A percentile compares a stretch with the other conserved stretches of the same genome.
phyloP scores from a whole-genome alignment of 2,329 filamentous ascomycete species.

The Helotiales sp. region DNA sequence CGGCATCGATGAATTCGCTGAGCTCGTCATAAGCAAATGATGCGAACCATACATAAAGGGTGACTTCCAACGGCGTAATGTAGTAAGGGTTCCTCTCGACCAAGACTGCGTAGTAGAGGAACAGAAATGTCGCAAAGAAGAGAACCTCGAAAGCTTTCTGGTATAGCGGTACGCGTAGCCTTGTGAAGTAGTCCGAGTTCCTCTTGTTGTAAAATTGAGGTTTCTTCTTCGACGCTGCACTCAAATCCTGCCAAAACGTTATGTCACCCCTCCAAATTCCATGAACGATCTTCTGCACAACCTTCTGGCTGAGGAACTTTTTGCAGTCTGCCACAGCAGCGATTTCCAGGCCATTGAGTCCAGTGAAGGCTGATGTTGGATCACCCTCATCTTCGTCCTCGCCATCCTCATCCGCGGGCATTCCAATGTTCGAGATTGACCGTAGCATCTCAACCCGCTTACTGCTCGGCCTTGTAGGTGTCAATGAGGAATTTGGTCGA shows the following conservation, averaged over 20 bases:
- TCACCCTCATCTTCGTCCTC: constrained; percentile 51
- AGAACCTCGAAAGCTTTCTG: constrained; percentile 81
- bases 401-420: constrained; percentile 41
- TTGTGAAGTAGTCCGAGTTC: constrained; percentile 71
- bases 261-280: constrained; percentile 87
- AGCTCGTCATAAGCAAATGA: constrained; percentile 88
- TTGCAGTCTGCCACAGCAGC: constrained; percentile 80
- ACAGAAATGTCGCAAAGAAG: constrained; percentile 76
- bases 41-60: constrained; percentile 83
- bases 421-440: constrained; percentile 53
- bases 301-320: constrained; percentile 76
- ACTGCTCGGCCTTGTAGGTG: constrained; percentile 24
- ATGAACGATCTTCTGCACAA: constrained; percentile 80
- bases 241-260: constrained; percentile 82
- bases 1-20: constrained; percentile 82
- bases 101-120: constrained; percentile 84
- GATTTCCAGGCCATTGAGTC: constrained; percentile 84
- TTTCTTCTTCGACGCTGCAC: constrained; percentile 70
- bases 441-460: constrained; percentile 38
- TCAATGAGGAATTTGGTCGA: constrained; percentile 17
- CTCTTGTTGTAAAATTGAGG: constrained; percentile 72
- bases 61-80: constrained; percentile 67
- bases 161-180: constrained; percentile 78
- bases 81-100: constrained; percentile 65
- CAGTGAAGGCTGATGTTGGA: constrained; percentile 71